phyloP scores from a whole-genome alignment of 139 green algal genomes.

The Asterochloris erici region DNA sequence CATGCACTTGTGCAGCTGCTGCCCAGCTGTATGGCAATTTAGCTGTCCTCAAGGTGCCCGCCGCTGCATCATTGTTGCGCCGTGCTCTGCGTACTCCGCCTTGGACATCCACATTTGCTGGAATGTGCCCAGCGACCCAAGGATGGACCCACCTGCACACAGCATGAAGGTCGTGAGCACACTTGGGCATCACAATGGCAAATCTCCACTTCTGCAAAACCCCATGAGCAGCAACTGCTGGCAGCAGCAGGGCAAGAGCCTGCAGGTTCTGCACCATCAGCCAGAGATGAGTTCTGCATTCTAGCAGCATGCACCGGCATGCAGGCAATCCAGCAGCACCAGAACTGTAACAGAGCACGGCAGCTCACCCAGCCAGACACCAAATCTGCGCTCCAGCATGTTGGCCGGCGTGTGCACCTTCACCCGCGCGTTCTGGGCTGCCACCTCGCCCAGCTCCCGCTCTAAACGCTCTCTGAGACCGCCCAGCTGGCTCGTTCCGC shows the following conservation, averaged over 20 bases:
- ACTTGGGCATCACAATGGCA: neutral
- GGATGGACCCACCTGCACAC: conserved; percentile 83
- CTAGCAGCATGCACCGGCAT: too few relatives aligned
- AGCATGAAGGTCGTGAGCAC: neutral
- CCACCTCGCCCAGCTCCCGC: conserved; percentile 55
- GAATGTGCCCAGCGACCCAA: conserved; percentile 91
- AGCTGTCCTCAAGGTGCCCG: conserved; percentile 60
- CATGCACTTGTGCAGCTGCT: too few relatives aligned
- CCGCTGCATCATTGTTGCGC: conserved; percentile 82
- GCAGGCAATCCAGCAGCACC: neutral
- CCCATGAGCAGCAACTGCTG: neutral
- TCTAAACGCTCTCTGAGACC: conserved; percentile 80
- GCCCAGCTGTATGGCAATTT: too few relatives aligned
- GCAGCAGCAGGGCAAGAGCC: neutral
- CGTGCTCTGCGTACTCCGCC: conserved; percentile 91
- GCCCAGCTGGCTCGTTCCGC: conserved; percentile 63
- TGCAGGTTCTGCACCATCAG: neutral
- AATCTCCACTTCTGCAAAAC: neutral
- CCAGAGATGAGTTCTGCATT: too few relatives aligned
- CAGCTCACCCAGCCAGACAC: conserved; percentile 78
- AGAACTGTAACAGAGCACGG: neutral
- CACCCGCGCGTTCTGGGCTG: conserved; percentile 59
- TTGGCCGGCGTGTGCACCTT: conserved; percentile 78
- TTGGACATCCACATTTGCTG: conserved; percentile 98
- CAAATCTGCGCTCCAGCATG: conserved; percentile 75